Conservation (phyloP, 306 rosid genomes). For the Rubus parviflorus region DNA sequence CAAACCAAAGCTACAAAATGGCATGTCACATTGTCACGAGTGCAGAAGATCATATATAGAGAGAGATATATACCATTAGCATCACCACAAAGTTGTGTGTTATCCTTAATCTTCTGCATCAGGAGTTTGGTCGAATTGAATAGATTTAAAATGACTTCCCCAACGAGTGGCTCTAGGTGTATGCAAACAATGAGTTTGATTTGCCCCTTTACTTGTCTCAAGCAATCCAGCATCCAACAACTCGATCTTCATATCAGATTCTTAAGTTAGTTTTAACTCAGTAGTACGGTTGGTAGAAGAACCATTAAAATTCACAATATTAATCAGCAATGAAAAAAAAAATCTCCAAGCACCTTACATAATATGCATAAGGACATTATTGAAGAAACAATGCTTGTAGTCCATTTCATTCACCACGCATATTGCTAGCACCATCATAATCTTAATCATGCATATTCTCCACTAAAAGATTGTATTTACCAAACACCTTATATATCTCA, state of each 20-base stretch:
- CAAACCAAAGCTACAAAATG: too few species aligned
- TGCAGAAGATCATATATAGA: neutral
- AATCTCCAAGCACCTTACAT: neutral
- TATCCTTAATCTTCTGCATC: neutral
- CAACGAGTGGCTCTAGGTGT: neutral
- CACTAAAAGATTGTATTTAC: too few species aligned
- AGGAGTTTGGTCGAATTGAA: neutral
- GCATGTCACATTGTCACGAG: too few species aligned
- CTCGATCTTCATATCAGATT: neutral
- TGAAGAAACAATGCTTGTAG: too few species aligned
- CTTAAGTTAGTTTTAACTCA: neutral
- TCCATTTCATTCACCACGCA: too few species aligned
- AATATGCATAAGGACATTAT: too few species aligned
- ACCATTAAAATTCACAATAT: neutral
- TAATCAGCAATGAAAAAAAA: neutral
- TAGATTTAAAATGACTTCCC: too few species aligned
- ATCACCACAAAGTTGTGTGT: neutral
- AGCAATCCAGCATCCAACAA: neutral
- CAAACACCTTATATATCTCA: neutral
- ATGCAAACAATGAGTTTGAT: neutral
- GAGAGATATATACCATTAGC: neutral
- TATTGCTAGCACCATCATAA: too few species aligned
- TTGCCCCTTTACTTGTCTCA: neutral
- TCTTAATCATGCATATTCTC: too few species aligned
- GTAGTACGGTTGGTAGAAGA: neutral